Evolutionary conservation across 805 yeast species (phyloP).

Genomic region (Scheffersomyces ergatensis): DNA sequence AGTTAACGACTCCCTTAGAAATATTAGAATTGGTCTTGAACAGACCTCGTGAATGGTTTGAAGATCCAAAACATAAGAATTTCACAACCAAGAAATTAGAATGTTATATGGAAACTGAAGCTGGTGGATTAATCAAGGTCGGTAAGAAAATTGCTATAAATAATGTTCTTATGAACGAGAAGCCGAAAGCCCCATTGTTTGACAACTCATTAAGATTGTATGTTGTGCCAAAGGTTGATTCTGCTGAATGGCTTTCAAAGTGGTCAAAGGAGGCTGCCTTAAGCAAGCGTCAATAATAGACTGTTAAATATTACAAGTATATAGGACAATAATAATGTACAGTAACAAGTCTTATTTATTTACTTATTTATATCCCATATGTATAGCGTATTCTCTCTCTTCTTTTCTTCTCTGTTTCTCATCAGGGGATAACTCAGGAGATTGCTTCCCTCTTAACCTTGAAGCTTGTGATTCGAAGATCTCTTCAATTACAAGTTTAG

Average conservation of each 20-base stretch:
- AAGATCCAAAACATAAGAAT: constrained; percentile 56
- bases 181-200: constrained; percentile 71
- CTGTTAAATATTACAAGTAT: constrained; percentile 3
- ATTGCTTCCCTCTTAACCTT: constrained; percentile 53
- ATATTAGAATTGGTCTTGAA: constrained; percentile 55
- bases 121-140: constrained; percentile 83
- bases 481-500: constrained; percentile 64
- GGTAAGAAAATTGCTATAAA: constrained; percentile 74
- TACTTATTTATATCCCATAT: constrained; percentile 37
- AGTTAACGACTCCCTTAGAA: constrained; percentile 64
- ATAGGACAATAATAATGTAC: constrained; percentile 1
- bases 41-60: constrained; percentile 70
- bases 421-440: constrained; percentile 46
- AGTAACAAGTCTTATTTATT: neutral
- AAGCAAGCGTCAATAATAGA: constrained; percentile 33
- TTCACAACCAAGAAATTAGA: constrained; percentile 61
- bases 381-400: constrained; percentile 43
- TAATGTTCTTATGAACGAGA: constrained; percentile 58
- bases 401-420: constrained; percentile 43
- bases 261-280: constrained; percentile 68
- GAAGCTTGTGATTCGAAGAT: constrained; percentile 55
- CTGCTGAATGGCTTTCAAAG: constrained; percentile 59
- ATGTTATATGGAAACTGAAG: constrained; percentile 75
- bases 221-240: constrained; percentile 72
- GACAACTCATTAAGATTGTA: constrained; percentile 71